Percentiles rank a stretch among this genome's conserved stretches.
Evolutionary conservation across 345 rosid species (phyloP).

Genomic region (Cardamine resedifolia): DNA sequence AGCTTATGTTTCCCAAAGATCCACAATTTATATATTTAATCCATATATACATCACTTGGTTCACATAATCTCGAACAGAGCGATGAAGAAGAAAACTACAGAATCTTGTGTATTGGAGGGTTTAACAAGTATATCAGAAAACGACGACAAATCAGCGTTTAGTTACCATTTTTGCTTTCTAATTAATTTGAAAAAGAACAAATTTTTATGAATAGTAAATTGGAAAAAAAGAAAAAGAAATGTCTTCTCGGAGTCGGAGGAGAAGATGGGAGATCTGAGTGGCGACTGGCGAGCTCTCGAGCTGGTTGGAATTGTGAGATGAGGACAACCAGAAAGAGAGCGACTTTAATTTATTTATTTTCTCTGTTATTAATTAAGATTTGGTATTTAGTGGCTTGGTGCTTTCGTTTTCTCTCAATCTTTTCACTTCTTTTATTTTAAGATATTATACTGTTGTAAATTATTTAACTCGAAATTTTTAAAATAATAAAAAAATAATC

Average conservation of each 20-base stretch:
- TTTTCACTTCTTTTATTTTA: not conserved
- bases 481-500: too few species aligned
- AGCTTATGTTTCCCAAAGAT: constrained; percentile 33
- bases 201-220: not conserved
- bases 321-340: constrained; percentile 30
- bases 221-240: not conserved
- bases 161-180: constrained; percentile 28
- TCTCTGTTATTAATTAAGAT: constrained; percentile 28
- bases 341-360: constrained; percentile 15
- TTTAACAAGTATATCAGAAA: constrained; percentile 41
- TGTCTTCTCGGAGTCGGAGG: not conserved
- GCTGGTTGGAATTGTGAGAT: constrained; percentile 26
- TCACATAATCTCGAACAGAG: constrained; percentile 42
- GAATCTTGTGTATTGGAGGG: constrained; percentile 33
- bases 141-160: constrained; percentile 50
- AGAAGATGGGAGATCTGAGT: constrained; percentile 39
- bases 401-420: constrained; percentile 35
- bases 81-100: constrained; percentile 40
- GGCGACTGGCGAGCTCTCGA: constrained; percentile 32
- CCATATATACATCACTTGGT: not conserved
- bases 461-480: not conserved
- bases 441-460: not conserved
- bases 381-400: constrained; percentile 32
- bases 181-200: not conserved
- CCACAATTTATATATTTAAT: constrained; percentile 14